Evolutionary conservation across 805 yeast genomes (phyloP).

Genomic region (Debaryomyces prosopidis): DNA sequence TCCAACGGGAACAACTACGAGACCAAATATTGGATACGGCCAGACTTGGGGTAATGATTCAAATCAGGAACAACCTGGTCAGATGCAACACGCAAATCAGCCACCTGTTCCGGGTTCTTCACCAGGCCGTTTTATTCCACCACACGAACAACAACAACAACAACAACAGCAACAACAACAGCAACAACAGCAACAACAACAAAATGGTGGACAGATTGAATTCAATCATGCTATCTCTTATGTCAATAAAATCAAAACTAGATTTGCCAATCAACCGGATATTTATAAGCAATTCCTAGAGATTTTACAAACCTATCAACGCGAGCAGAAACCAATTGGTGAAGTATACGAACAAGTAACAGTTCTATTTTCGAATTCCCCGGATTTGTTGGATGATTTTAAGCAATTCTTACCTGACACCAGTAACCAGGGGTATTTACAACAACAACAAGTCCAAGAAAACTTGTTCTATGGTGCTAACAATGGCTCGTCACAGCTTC

Average conservation of each 20-base stretch:
- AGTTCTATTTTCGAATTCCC: conserved; percentile 83
- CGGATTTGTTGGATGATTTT: conserved; percentile 92
- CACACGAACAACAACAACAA: not conserved
- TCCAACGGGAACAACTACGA: conserved; percentile 84
- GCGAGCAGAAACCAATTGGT: conserved; percentile 91
- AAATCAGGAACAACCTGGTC: conserved; percentile 10
- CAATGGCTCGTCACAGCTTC: conserved; percentile 54
- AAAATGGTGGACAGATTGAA: conserved; percentile 73
- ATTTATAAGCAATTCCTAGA: conserved; percentile 93
- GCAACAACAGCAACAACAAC: conserved; percentile 15
- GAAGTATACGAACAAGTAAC: conserved; percentile 96
- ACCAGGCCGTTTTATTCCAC: conserved; percentile 3
- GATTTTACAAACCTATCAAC: conserved; percentile 92
- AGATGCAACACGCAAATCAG: conserved; percentile 5
- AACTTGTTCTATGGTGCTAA: conserved; percentile 21
- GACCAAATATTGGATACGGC: conserved; percentile 50
- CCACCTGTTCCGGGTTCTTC: conserved; percentile 4
- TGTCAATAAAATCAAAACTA: conserved; percentile 92
- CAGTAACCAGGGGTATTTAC: conserved; percentile 34
- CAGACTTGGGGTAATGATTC: conserved; percentile 31
- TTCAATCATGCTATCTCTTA: conserved; percentile 96
- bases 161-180: conserved; percentile 8
- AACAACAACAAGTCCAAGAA: conserved; percentile 16
- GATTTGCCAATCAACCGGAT: conserved; percentile 93
- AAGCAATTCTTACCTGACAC: conserved; percentile 93